Base-by-base conservation (phyloP, 1,139 yeast species). In the Candida sp. region DNA sequence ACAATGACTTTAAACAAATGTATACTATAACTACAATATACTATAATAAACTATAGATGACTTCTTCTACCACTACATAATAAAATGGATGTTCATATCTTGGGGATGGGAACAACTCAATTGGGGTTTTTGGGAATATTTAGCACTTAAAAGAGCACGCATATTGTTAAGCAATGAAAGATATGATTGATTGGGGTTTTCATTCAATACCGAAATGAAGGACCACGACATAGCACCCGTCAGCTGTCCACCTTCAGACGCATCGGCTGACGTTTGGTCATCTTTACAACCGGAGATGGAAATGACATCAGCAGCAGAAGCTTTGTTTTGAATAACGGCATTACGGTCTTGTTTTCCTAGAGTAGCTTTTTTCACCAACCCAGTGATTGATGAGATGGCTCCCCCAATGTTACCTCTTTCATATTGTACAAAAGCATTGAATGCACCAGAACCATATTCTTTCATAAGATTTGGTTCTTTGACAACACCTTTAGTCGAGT, bases 181-280 rank as follows among this genome's bases (percentile, higher is more conserved):
- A 59, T 85, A 90, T 30, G 86, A 74, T 67, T 89, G 97, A 54
- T 81, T 75, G 3, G 90, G 87, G 56, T 79, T 77, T 45, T 73
- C 73, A 29, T 73, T 60, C 68, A 91, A 68, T 21, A 86, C 91
- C 50, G 77, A 75, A 47, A 89, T 79, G 58, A 91, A 89, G 1
- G 97, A 86, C 75, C 85, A 88, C 38, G 95, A 85, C 95, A 91
- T 87, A 21, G 97, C 97, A 45, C 98, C 98, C 0, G 96, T 88
- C 36, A 86, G 82, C 34, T 65, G 67, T 21, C 96, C 96, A 43
- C 80, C 81, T 57, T 86, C 90, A 22, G 70, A 70, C 1, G 97
- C 87, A 61, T 89, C 96, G 5, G 96, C 96, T 43, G 78, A 70
- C 6, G 84, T 79, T 53, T 74, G 97, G 47, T 83, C 81, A 64